Base-by-base conservation (phyloP, 225 moss, liverwort and hornwort genomes). In the Sphagnum tenellum region DNA sequence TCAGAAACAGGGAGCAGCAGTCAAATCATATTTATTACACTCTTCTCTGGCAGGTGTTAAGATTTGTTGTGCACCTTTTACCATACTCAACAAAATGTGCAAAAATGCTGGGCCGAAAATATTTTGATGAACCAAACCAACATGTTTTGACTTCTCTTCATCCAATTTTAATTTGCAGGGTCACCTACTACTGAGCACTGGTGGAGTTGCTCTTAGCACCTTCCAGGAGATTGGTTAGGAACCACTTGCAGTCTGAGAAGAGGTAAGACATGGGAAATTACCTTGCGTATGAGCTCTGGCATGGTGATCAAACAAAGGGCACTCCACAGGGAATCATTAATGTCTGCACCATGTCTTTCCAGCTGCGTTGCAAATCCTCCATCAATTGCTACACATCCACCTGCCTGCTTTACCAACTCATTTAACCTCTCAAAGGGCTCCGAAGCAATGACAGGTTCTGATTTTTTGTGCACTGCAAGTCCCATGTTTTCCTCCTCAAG, bases 321-420 rank as follows among this genome's bases (percentile, higher is more conserved):
- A 45, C 92, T 98, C 96, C 96, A 98, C 12, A 98, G 73, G 3
- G 96, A 92, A 71, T 81, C 85, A 12, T 71, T 73, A 45, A 92
- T 79, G 55, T 89, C 71, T 48, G 85, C 96, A 58, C 96, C 96
- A 69, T 87, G 75, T 48, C 85, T 88, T 75, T 90, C 96, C 74
- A 98, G 75, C 71, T 92, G 92, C 64, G 88, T 92, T 10, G 96
- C 96, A 73, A 98, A 83, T 5, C 96, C 96, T 68, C 96, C 96
- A 77, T 98, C 96, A 11, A 76, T 90, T 62, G 81, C 90, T 62
- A 86, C 90, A 63, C 83, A 89, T 56, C 92, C 96, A 48, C 92
- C 96, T 59, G 79, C 73, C 67, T 82, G 82, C 65, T 78, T 77
- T 69, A 98, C 64, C 14, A 98, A 84, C 52, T 90, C 85, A 46